Evolutionary conservation across 805 yeast genomes (phyloP), one percentile per base, ranked within the genome.

Genomic region (Spathaspora gorwiae): DNA sequence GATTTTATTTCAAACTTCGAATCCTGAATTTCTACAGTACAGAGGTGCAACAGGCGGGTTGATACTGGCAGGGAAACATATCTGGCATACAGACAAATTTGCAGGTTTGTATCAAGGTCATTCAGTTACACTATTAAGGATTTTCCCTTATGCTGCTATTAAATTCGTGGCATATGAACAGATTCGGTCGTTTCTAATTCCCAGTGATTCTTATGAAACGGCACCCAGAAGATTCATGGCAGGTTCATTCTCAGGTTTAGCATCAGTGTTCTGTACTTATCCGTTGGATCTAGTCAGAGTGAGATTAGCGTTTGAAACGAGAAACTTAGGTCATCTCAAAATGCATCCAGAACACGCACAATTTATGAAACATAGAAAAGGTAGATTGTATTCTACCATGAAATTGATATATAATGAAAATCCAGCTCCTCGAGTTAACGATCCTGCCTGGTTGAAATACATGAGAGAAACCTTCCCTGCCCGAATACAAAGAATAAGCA

Each of bases 91-190:
- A 42, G 94, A 89, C 61, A 98, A 98, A 13, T 39, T 82, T 1
- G 50, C 68, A 37, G 99, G 99, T 1, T 78, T 94, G 44, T 92
- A 82, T 61, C 96, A 92, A 57, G 99, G 99, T 35, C 99, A 94
- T 62, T 87, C 96, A 5, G 97, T 95, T 1, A 94, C 99, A 0
- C 68, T 94, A 42, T 64, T 90, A 37, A 75, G 99, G 50, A 88
- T 94, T 3, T 92, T 94, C 62, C 99, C 99, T 1, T 94, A 94
- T 62, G 97, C 99, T 4, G 96, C 97, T 9, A 87, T 94, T 57
- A 94, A 94, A 62, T 94, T 92, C 64, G 96, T 94, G 12, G 90
- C 95, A 8, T 94, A 94, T 64, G 99, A 94, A 66, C 98, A 94
- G 64, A 80, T 90, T 40, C 69, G 99, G 49, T 74, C 87, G 10